Base-by-base conservation (phyloP, 2,329 filamentous ascomycete genomes). In the Emydomyces testavorans region DNA sequence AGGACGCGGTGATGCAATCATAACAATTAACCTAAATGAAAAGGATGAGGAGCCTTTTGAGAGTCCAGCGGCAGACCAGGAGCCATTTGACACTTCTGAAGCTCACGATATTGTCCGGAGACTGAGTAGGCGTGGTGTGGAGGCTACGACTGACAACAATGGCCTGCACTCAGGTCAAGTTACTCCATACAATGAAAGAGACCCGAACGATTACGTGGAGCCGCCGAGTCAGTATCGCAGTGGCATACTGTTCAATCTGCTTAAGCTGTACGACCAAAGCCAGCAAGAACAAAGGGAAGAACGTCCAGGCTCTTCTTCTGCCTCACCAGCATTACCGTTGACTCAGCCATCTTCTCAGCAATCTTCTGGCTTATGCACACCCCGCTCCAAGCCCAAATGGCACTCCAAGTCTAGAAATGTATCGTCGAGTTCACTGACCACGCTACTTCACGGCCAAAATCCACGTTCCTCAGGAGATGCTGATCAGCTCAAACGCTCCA, bases 221-320 rank as follows among this genome's bases (percentile, higher is more conserved):
- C 49, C 38, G 35, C 84, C 84, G 3, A 66, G 72, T 18, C 76
- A 81, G 53, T 89, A 85, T 61, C 78, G 80, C 42, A 82, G 80
- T 24, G 84, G 86, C 24, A 77, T 90, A 39, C 69, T 93, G 1
- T 80, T 81, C 2, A 82, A 80, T 0, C 68, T 93, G 0, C 68
- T 92, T 42, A 85, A 81, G 62, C 71, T 88, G 7, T 82, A 85
- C 58, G 74, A 78, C 50, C 69, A 77, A 51, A 69, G 21, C 8
- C 36, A 32, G 21, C 35, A 36, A 71, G 56, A 55, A 56, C 57
- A 50, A 56, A 55, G 50, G 60, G 54, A 49, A 65, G 55, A 53
- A 56, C 56, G 31, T 65, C 57, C n/a, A n/a, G n/a, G 38, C 47
- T 56, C 24, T 24, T 35, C 31, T 35, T 26, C 38, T 21, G 16